Percentiles rank a stretch among this genome's conserved stretches.
Conservation (phyloP, 768 basidiomycete species). For the Mycena rosella region DNA sequence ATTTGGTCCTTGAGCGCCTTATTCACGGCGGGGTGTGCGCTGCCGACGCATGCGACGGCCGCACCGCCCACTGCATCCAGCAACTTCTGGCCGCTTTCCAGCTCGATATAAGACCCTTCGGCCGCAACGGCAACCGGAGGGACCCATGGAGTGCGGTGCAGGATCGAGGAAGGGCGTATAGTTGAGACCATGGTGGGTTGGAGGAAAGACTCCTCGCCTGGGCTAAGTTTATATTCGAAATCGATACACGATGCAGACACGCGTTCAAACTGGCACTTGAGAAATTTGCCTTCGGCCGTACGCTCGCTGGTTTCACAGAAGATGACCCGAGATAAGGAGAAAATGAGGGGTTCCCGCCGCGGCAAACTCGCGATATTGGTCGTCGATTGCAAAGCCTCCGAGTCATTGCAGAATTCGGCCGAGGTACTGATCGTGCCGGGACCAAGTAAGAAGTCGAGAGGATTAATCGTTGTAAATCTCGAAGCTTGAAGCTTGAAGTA, state of each 20-base stretch:
- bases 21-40: constrained; percentile 77
- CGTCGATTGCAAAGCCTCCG: too few species aligned
- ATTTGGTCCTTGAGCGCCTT: constrained; percentile 85
- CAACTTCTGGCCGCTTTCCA: constrained; percentile 76
- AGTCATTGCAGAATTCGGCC: too few species aligned
- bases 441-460: too few species aligned
- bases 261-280: neutral
- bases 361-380: too few species aligned
- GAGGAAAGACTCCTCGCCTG: neutral
- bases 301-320: too few species aligned
- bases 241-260: constrained; percentile 17
- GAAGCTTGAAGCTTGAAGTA: too few species aligned
- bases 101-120: constrained; percentile 77
- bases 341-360: too few species aligned
- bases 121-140: constrained; percentile 77
- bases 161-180: constrained; percentile 53
- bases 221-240: neutral
- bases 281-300: neutral
- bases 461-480: too few species aligned
- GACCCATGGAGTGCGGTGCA: constrained; percentile 80
- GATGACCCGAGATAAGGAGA: too few species aligned
- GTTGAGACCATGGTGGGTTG: neutral
- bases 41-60: constrained; percentile 85
- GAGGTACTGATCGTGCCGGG: too few species aligned
- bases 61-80: constrained; percentile 90